Evolutionary conservation across 345 rosid species (phyloP).

Genomic region (Rhodamnia rubescens): DNA sequence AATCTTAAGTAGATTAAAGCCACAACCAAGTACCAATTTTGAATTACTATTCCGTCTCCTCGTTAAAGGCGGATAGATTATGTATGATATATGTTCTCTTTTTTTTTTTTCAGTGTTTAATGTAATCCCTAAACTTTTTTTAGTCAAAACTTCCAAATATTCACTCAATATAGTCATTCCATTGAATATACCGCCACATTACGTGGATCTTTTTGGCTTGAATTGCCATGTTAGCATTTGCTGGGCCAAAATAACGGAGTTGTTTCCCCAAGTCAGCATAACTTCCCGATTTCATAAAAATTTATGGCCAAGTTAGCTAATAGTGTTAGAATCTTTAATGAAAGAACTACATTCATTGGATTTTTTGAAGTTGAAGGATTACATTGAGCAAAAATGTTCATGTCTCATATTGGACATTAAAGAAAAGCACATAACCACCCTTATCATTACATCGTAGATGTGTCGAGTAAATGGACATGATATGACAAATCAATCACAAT

Average conservation of each 20-base stretch:
- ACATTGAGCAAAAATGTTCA: background rate
- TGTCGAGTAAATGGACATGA: background rate
- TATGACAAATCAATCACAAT: background rate
- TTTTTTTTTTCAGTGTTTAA: background rate
- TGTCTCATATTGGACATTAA: background rate
- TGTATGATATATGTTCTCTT: too few relatives aligned
- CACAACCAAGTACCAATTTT: too few relatives aligned
- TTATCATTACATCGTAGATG: background rate
- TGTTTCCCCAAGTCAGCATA: background rate
- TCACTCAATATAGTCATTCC: background rate
- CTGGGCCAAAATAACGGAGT: background rate
- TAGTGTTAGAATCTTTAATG: background rate
- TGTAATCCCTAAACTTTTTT: background rate
- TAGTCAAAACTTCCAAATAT: background rate
- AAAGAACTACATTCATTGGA: background rate
- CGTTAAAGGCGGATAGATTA: too few relatives aligned
- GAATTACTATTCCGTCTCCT: too few relatives aligned
- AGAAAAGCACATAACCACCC: background rate
- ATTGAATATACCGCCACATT: background rate
- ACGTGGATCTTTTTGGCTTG: background rate
- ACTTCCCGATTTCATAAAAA: background rate
- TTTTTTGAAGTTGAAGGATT: background rate
- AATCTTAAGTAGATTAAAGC: too few relatives aligned
- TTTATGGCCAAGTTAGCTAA: background rate
- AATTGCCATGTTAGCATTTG: fast-evolving